phyloP scores from a whole-genome alignment of 768 basidiomycete species.

The Cyclocybe cylindracea region DNA sequence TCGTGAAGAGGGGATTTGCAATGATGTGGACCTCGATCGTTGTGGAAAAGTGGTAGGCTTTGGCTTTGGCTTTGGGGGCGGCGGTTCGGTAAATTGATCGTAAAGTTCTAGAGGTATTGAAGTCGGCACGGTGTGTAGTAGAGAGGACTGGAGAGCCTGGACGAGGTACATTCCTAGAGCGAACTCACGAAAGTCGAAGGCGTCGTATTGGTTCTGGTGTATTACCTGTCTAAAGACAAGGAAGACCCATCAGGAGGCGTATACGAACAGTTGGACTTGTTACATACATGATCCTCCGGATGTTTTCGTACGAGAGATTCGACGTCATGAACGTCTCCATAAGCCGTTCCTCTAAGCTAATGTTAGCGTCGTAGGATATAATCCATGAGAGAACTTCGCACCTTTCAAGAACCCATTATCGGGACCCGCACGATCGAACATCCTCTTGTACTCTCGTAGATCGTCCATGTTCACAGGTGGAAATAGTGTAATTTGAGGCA shows the following conservation, averaged over 20 bases:
- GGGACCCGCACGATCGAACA: constrained; percentile 54
- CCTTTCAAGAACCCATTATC: constrained; percentile 56
- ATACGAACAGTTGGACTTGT: neutral
- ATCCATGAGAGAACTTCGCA: constrained; percentile 17
- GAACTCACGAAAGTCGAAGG: constrained; percentile 68
- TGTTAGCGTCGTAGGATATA: neutral
- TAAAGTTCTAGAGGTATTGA: constrained; percentile 31
- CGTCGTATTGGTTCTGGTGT: constrained; percentile 58
- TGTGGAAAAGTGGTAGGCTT: too few relatives aligned
- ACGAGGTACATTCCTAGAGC: constrained; percentile 72
- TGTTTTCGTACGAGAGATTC: constrained; percentile 54
- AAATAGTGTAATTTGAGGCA: constrained; percentile 29
- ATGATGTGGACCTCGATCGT: too few relatives aligned
- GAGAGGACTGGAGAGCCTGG: constrained; percentile 34
- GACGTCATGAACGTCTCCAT: constrained; percentile 65
- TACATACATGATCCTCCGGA: constrained; percentile 62
- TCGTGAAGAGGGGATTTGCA: too few relatives aligned
- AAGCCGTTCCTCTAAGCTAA: constrained; percentile 51
- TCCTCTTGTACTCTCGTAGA: constrained; percentile 51
- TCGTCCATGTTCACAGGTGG: constrained; percentile 54
- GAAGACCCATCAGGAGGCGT: neutral
- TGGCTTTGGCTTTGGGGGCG: constrained; percentile 3
- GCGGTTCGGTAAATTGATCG: constrained; percentile 25
- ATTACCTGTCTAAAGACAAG: constrained; percentile 51
- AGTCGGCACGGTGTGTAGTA: constrained; percentile 30